These are phyloP conservation scores for Hyaloperonospora arabidopsidis DNA, from an alignment of 352 stramenopile species.

Conservation along the genomic window DNA sequence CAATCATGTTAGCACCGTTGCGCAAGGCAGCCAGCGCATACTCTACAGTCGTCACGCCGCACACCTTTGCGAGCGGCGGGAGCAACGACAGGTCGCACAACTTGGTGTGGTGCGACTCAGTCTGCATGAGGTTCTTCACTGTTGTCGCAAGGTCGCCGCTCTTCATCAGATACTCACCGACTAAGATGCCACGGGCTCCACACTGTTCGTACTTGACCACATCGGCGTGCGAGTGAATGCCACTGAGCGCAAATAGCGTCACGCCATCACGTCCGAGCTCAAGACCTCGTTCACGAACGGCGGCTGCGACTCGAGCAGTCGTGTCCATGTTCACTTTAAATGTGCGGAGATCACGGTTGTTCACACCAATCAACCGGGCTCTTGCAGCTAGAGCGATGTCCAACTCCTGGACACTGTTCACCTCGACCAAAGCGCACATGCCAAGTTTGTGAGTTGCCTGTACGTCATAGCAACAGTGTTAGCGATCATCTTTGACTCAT, in stretches of 20 bases:
- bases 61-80: slow-evolving; percentile 88
- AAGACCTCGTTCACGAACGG: slow-evolving; percentile 65
- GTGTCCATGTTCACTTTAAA: slow-evolving; percentile 97
- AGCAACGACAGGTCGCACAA: slow-evolving; percentile 21
- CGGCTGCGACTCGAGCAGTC: slow-evolving; percentile 86
- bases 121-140: slow-evolving; percentile 73
- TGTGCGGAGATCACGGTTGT: slow-evolving; percentile 97
- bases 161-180: slow-evolving; percentile 98
- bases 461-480: slow-evolving; percentile 1
- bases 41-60: slow-evolving; percentile 90
- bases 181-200: slow-evolving; percentile 85
- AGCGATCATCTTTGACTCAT: neutral
- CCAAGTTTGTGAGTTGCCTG: slow-evolving; percentile 83
- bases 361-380: slow-evolving; percentile 94
- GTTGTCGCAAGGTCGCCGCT: slow-evolving; percentile 81
- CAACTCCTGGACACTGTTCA: slow-evolving; percentile 93
- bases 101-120: slow-evolving; percentile 26
- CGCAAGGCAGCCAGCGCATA: slow-evolving; percentile 89
- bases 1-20: slow-evolving; percentile 93
- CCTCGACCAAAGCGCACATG: slow-evolving; percentile 98
- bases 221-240: slow-evolving; percentile 91
- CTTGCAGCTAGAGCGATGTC: slow-evolving; percentile 88
- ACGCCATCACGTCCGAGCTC: slow-evolving; percentile 69
- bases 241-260: slow-evolving; percentile 91
- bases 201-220: slow-evolving; percentile 88